Evolutionary conservation across 2,329 filamentous ascomycete genomes (phyloP).

Genomic region (Aspergillus brunneoviolaceus): DNA sequence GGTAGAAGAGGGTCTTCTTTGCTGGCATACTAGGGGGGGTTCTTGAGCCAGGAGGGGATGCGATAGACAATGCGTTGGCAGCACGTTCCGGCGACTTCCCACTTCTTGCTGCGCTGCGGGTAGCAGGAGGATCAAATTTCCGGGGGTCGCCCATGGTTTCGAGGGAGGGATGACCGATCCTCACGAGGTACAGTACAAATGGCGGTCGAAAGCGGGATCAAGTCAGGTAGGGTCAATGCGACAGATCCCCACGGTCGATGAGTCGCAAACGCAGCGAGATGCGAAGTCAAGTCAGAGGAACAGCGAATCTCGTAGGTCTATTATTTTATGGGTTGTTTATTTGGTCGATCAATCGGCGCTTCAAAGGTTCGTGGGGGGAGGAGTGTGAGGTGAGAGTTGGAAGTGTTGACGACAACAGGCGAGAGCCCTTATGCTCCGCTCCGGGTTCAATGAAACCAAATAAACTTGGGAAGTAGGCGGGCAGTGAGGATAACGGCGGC

Average conservation of each 20-base stretch:
- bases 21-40: conserved; percentile 57
- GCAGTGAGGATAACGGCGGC: conserved; percentile 8
- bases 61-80: conserved; percentile 33
- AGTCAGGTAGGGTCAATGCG: conserved; percentile 20
- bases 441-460: conserved; percentile 22
- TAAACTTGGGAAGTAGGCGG: conserved; percentile 15
- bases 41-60: conserved; percentile 58
- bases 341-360: conserved; percentile 19
- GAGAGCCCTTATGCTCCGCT: conserved; percentile 20
- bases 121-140: conserved; percentile 18
- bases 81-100: conserved; percentile 23
- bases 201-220: conserved; percentile 19
- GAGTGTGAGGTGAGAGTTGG: conserved; percentile 24
- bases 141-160: conserved; percentile 25
- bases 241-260: conserved; percentile 18
- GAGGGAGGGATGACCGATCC: conserved; percentile 6
- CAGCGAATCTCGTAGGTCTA: not conserved
- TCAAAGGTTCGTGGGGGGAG: conserved; percentile 14
- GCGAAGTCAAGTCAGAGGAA: conserved; percentile 7
- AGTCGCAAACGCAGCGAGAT: conserved; percentile 15
- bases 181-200: conserved; percentile 13
- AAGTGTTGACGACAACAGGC: conserved; percentile 24
- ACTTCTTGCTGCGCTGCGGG: conserved; percentile 20
- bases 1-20: conserved; percentile 47
- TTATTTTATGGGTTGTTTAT: conserved; percentile 1